Evolutionary conservation across 768 basidiomycete species (phyloP).

Genomic region (Coprinopsis sp.): DNA sequence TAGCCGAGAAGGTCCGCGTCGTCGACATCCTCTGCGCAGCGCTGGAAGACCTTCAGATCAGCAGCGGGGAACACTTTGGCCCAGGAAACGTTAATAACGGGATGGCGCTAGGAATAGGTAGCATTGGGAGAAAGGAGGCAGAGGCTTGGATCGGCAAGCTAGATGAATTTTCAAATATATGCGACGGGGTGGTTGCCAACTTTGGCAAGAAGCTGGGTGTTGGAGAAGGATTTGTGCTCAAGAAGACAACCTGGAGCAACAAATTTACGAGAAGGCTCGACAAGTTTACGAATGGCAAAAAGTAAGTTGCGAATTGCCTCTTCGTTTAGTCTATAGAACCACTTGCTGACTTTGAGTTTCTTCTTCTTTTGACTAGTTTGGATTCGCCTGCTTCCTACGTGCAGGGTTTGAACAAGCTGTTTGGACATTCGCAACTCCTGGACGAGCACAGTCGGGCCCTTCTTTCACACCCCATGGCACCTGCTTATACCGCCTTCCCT

Average conservation of each 20-base stretch:
- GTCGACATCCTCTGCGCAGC: slow-evolving; percentile 76
- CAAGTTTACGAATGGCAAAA: slow-evolving; percentile 86
- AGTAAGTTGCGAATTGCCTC: slow-evolving; percentile 46
- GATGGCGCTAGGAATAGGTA: slow-evolving; percentile 69
- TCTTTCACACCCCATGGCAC: slow-evolving; percentile 57
- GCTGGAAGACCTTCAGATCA: slow-evolving; percentile 70
- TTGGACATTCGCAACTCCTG: slow-evolving; percentile 70
- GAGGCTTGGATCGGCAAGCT: slow-evolving; percentile 74
- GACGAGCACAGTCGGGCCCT: slow-evolving; percentile 84
- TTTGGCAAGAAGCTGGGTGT: slow-evolving; percentile 87
- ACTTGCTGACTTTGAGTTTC: slow-evolving; percentile 14
- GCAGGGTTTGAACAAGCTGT: slow-evolving; percentile 67
- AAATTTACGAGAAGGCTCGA: slow-evolving; percentile 72
- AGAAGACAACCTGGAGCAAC: slow-evolving; percentile 77
- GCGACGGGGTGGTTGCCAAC: slow-evolving; percentile 74
- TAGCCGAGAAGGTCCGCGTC: slow-evolving; percentile 82
- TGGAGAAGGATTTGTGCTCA: slow-evolving; percentile 80
- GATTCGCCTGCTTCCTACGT: slow-evolving; percentile 88
- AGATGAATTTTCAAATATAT: slow-evolving; percentile 75
- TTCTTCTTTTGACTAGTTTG: slow-evolving; percentile 60
- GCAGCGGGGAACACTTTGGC: slow-evolving; percentile 71
- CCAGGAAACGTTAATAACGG: slow-evolving; percentile 76
- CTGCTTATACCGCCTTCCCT: slow-evolving; percentile 70
- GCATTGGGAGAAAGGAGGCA: slow-evolving; percentile 71
- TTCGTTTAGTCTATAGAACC: slow-evolving; percentile 1